Evolutionary conservation across 345 rosid genomes (phyloP).

Genomic region (Bruguiera parviflora): DNA sequence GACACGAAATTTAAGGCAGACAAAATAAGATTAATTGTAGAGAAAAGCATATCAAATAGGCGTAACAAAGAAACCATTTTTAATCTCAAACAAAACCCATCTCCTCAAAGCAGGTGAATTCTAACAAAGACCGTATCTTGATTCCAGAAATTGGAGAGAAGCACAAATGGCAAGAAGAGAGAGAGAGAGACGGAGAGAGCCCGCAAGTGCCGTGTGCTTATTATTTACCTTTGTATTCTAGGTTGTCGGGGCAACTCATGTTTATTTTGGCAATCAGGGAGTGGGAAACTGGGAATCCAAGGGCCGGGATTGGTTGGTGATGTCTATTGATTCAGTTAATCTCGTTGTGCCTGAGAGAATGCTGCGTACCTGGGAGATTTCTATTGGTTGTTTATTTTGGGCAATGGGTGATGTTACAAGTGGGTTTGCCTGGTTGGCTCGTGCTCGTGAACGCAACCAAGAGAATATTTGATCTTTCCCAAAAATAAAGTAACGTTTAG

Average conservation of each 20-base stretch:
- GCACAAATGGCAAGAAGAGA: not conserved
- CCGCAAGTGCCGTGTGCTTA: not conserved
- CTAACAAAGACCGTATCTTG: not conserved
- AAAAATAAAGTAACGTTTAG: too few relatives aligned
- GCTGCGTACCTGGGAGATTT: not conserved
- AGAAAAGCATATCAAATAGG: conserved; percentile 17
- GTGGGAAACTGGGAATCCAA: conserved; percentile 1
- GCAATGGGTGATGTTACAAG: too few relatives aligned
- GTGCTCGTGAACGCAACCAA: too few relatives aligned
- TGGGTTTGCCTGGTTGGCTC: too few relatives aligned
- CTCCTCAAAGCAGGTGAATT: not conserved
- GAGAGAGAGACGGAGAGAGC: not conserved
- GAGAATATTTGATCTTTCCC: too few relatives aligned
- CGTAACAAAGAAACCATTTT: conserved; percentile 13
- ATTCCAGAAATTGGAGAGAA: not conserved
- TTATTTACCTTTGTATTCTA: not conserved
- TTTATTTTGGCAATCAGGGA: not conserved
- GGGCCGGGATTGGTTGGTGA: conserved; percentile 2
- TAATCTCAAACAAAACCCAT: not conserved
- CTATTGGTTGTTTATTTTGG: not conserved
- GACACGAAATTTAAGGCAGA: conserved; percentile 10
- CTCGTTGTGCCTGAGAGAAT: not conserved
- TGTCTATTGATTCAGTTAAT: conserved; percentile 9
- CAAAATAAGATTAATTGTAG: conserved; percentile 15
- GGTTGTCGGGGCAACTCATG: too few relatives aligned